Conservation (phyloP, 1,284 basidiomycete genomes). For the Agaricales sp. region DNA sequence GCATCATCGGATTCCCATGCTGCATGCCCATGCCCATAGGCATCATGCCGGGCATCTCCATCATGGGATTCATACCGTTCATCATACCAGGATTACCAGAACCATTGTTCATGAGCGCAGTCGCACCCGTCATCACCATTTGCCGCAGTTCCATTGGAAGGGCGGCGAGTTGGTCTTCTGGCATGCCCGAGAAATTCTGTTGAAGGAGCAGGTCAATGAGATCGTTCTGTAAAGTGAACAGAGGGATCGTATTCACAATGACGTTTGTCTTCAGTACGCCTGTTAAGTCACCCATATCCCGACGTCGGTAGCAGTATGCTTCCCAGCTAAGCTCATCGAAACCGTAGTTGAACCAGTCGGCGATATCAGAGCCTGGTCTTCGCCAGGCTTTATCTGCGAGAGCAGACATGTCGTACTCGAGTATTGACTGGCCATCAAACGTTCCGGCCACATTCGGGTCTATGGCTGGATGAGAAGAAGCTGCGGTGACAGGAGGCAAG, state of each 20-base stretch:
- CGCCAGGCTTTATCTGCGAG: constrained; percentile 91
- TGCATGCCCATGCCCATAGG: constrained; percentile 54
- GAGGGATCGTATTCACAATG: constrained; percentile 31
- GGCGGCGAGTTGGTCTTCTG: constrained; percentile 65
- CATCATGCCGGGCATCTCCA: too few species aligned
- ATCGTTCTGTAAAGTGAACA: constrained; percentile 1
- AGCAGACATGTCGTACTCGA: constrained; percentile 80
- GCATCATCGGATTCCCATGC: constrained; percentile 36
- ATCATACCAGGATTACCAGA: constrained; percentile 34
- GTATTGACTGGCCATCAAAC: constrained; percentile 73
- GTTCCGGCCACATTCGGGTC: constrained; percentile 59
- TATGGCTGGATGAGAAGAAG: constrained; percentile 67
- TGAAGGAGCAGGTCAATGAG: constrained; percentile 7
- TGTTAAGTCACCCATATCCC: constrained; percentile 73
- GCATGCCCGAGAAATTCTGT: constrained; percentile 73
- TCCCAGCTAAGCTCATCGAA: constrained; percentile 97
- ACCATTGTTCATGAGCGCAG: constrained; percentile 56
- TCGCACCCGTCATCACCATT: constrained; percentile 74
- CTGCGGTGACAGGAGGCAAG: constrained; percentile 54
- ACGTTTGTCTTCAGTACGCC: constrained; percentile 70
- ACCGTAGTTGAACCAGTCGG: constrained; percentile 99
- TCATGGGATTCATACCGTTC: constrained; percentile 30
- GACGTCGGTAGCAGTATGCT: constrained; percentile 79
- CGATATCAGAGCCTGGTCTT: constrained; percentile 84
- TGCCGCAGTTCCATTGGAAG: constrained; percentile 70